These are phyloP conservation scores for Marasmius oreades DNA, from an alignment of 1,284 basidiomycete genomes.

Conservation along the genomic window DNA sequence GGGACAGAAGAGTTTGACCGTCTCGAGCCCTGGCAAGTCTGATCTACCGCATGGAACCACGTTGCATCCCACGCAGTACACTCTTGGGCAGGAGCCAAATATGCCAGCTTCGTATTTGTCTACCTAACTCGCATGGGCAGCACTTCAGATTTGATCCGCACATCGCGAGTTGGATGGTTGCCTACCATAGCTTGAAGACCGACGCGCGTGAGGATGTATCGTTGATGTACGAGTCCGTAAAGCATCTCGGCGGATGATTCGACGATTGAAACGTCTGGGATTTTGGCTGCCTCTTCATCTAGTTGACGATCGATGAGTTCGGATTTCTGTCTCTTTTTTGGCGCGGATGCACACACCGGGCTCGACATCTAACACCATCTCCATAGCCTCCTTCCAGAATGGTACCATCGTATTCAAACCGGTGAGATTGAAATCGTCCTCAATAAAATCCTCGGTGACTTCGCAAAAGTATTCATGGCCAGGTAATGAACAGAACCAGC, in stretches of 20 bases:
- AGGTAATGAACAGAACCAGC: conserved; percentile 97
- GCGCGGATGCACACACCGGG: conserved; percentile 64
- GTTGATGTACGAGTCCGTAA: conserved; percentile 96
- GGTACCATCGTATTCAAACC: conserved; percentile 94
- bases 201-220: conserved; percentile 93
- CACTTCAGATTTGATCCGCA: conserved; percentile 15
- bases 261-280: conserved; percentile 94
- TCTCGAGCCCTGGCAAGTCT: conserved; percentile 96
- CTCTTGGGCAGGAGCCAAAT: conserved; percentile 94
- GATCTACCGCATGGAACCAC: conserved; percentile 96
- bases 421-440: conserved; percentile 99
- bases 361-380: conserved; percentile 99
- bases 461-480: conserved; percentile 99
- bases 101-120: conserved; percentile 94
- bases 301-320: conserved; percentile 7
- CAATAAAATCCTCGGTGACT: conserved; percentile 98
- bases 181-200: conserved; percentile 94
- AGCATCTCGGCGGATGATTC: conserved; percentile 97
- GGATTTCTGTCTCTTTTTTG: background rate
- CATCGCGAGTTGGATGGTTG: conserved; percentile 19
- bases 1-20: conserved; percentile 97
- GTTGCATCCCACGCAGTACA: conserved; percentile 87
- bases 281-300: conserved; percentile 93
- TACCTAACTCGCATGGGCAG: conserved; percentile 48
- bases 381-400: conserved; percentile 99